A percentile compares a stretch with the other conserved stretches of the same genome.
Evolutionary conservation across 1,284 basidiomycete species (phyloP).

Genomic region (Leccinum cinnamomeum): DNA sequence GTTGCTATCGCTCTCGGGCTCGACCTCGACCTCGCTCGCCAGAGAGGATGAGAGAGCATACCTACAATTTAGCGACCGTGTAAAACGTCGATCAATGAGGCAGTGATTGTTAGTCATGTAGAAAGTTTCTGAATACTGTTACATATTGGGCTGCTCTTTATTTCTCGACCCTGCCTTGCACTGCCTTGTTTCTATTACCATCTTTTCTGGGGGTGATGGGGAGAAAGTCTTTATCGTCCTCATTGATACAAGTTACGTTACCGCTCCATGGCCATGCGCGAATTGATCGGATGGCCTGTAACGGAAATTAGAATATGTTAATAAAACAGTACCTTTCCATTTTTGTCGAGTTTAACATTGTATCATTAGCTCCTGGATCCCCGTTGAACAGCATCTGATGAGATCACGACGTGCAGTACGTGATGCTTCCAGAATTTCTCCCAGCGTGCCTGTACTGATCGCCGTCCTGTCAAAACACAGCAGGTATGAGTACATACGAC

Average conservation of each 20-base stretch:
- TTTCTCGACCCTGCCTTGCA: neutral
- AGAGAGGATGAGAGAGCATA: conserved; percentile 14
- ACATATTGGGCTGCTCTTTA: neutral
- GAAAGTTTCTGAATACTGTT: neutral
- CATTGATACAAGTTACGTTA: no score
- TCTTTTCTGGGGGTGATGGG: neutral
- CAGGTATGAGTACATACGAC: neutral
- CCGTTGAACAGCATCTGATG: neutral
- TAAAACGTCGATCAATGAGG: conserved; percentile 11
- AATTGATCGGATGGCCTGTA: no score
- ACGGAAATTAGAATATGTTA: neutral
- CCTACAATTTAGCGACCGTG: conserved; percentile 11
- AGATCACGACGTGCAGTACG: neutral
- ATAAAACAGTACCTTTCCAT: neutral
- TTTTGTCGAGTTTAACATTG: neutral
- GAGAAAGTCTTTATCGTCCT: neutral
- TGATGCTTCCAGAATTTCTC: neutral
- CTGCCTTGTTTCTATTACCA: neutral
- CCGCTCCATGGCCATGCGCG: no score
- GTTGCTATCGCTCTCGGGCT: neutral
- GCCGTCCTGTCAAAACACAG: neutral
- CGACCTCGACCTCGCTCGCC: neutral
- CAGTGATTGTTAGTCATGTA: neutral
- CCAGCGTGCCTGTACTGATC: neutral
- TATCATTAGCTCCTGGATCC: neutral